Percentiles rank a stretch among this genome's conserved stretches.
Conservation (phyloP, 306 rosid genomes). For the Vigna nakashimae region DNA sequence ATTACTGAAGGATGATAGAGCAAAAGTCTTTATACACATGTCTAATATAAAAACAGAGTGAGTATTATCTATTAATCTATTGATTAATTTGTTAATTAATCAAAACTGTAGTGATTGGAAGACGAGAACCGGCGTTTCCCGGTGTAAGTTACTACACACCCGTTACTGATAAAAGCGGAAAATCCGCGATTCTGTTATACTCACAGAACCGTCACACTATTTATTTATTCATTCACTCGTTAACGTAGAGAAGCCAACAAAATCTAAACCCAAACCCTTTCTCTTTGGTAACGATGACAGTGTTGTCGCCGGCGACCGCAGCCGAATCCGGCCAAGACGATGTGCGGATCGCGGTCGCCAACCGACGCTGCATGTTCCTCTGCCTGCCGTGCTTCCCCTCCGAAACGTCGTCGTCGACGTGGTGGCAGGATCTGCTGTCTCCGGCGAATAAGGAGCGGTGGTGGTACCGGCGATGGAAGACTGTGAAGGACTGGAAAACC, state of each 20-base stretch:
- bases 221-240: constrained; percentile 27
- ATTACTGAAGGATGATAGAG: too few relatives aligned
- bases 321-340: not conserved
- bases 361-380: constrained; percentile 53
- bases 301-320: not conserved
- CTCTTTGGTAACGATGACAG: constrained; percentile 19
- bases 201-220: not conserved
- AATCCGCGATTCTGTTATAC: not conserved
- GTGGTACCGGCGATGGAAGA: constrained; percentile 69
- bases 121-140: constrained; percentile 22
- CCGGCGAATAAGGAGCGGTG: constrained; percentile 50
- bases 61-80: too few relatives aligned
- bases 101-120: not conserved
- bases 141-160: constrained; percentile 14
- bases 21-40: too few relatives aligned
- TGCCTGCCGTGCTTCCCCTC: constrained; percentile 52
- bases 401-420: constrained; percentile 20
- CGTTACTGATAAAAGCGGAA: constrained; percentile 27
- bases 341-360: constrained; percentile 18
- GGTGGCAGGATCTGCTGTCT: constrained; percentile 58
- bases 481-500: constrained; percentile 73
- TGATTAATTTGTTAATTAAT: too few relatives aligned
- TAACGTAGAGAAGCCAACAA: not conserved
- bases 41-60: too few relatives aligned
- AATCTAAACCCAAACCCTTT: not conserved